phyloP scores from a whole-genome alignment of 2,329 filamentous ascomycete genomes.

The Penicillium verrucosum region DNA sequence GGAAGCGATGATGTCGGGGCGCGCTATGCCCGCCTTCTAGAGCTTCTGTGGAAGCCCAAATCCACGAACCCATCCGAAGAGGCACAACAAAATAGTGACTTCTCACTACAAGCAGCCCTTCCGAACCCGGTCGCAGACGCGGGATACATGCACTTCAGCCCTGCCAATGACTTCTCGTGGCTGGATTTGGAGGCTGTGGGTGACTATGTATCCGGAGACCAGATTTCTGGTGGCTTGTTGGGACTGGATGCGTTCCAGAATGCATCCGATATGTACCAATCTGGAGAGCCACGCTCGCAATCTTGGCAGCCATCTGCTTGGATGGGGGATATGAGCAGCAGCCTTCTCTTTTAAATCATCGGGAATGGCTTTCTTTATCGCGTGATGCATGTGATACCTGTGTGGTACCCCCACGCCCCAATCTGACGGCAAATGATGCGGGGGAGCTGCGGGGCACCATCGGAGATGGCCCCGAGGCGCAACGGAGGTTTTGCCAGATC shows the following conservation, averaged over 20 bases:
- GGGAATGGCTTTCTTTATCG: neutral
- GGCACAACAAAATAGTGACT: constrained; percentile 32
- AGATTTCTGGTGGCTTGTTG: constrained; percentile 36
- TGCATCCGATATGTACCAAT: constrained; percentile 26
- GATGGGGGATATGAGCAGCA: constrained; percentile 41
- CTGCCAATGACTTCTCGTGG: constrained; percentile 60
- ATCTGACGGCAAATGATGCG: constrained; percentile 21
- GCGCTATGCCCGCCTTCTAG: constrained; percentile 59
- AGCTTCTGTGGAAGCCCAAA: constrained; percentile 57
- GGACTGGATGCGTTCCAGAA: constrained; percentile 38
- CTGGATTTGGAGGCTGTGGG: constrained; percentile 59
- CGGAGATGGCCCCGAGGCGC: constrained; percentile 26
- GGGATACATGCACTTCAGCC: constrained; percentile 42
- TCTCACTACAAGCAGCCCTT: constrained; percentile 31
- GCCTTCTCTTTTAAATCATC: constrained; percentile 31
- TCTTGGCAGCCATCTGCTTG: constrained; percentile 41
- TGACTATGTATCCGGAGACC: constrained; percentile 53
- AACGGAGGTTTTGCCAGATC: constrained; percentile 12
- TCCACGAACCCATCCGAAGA: constrained; percentile 22
- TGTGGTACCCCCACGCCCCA: neutral
- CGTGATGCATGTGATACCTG: neutral
- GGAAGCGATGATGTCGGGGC: constrained; percentile 59
- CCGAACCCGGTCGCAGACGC: constrained; percentile 36
- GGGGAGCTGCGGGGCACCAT: constrained; percentile 20
- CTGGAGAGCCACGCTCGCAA: constrained; percentile 32